Evolutionary conservation across 495 filamentous ascomycete genomes (phyloP).

Genomic region (Penicillium soppii): DNA sequence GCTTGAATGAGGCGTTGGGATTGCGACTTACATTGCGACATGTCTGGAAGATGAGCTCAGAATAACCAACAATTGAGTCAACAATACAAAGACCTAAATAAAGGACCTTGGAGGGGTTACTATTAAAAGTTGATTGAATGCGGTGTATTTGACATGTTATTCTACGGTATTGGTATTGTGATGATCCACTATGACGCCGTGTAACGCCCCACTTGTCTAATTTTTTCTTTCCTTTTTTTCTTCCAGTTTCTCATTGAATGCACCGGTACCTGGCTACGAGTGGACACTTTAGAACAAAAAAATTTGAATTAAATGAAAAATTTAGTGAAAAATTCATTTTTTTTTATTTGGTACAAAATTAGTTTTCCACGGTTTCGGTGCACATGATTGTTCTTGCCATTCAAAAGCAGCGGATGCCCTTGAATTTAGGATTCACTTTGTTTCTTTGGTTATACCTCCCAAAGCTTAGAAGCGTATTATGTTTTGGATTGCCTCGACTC

Average conservation of each 20-base stretch:
- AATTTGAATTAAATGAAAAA: neutral
- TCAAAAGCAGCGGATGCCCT: conserved; percentile 17
- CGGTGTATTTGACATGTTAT: neutral
- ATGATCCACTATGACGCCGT: conserved; percentile 17
- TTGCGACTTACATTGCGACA: neutral
- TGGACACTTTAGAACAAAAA: neutral
- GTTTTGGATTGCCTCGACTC: conserved; percentile 27
- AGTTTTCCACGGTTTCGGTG: conserved; percentile 29
- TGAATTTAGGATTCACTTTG: neutral
- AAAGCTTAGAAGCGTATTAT: conserved; percentile 24
- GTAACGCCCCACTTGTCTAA: conserved; percentile 3
- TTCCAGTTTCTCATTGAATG: conserved; percentile 6
- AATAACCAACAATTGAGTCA: neutral
- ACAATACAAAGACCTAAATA: too few relatives aligned
- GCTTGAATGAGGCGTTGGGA: neutral
- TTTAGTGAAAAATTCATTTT: conserved; percentile 6
- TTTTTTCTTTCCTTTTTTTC: conserved; percentile 4
- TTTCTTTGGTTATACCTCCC: neutral
- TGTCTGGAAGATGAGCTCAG: neutral
- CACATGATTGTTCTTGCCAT: conserved; percentile 24
- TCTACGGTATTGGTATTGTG: conserved; percentile 1
- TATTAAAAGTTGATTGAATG: conserved; percentile 1
- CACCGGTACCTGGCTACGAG: conserved; percentile 4
- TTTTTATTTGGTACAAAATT: conserved; percentile 5
- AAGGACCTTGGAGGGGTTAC: conserved; percentile 4